These are phyloP conservation scores for Fraxinus dipetala DNA, from an alignment of 305 asterid species.

Conservation along the genomic window DNA sequence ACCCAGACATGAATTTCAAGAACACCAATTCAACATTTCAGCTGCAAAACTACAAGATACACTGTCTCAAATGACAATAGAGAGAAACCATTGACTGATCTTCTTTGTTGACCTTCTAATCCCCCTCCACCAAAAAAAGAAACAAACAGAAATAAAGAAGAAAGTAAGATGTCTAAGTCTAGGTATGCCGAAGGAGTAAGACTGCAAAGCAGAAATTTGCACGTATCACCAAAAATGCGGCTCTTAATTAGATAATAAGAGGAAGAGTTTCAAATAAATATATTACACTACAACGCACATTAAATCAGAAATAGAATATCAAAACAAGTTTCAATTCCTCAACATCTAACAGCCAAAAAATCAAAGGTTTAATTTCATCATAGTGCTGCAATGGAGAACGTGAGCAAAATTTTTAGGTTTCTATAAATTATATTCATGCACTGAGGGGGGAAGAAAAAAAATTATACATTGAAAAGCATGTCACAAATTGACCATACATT, in stretches of 20 bases:
- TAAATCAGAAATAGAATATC: background rate
- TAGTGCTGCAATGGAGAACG: background rate
- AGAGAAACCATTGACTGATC: background rate
- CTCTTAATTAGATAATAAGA: background rate
- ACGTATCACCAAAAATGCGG: background rate
- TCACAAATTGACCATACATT: background rate
- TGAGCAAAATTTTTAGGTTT: background rate
- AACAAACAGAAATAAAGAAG: background rate
- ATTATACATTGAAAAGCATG: background rate
- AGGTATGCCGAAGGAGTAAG: background rate
- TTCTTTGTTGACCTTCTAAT: background rate
- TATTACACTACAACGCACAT: background rate
- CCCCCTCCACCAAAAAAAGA: background rate
- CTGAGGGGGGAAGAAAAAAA: background rate
- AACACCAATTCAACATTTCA: background rate
- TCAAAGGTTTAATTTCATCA: constrained; percentile 6
- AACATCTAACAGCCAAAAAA: background rate
- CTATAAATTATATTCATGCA: constrained; percentile 1
- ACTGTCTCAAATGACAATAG: background rate
- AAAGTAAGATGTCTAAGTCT: background rate
- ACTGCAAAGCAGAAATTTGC: background rate
- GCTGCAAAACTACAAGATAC: background rate
- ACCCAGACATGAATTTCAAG: constrained; percentile 1
- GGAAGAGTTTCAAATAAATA: background rate
- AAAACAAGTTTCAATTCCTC: background rate